Conservation (phyloP, 2,329 filamentous ascomycete species). For the Hyphodiscus sp. region DNA sequence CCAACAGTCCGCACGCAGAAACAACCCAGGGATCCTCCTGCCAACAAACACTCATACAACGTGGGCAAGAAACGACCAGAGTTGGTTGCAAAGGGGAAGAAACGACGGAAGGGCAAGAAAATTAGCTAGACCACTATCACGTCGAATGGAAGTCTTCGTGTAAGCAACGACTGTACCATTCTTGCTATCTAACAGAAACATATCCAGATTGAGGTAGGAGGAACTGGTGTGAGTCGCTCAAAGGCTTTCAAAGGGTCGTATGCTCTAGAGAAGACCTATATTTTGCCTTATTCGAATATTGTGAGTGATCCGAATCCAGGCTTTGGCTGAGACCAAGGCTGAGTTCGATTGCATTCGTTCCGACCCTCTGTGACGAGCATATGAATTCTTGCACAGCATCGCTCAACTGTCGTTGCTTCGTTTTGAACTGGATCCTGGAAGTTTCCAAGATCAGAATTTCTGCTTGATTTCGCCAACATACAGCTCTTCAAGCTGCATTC, state of each 20-base stretch:
- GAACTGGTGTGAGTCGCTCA: too few relatives aligned
- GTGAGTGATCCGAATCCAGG: too few relatives aligned
- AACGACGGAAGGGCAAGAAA: conserved; percentile 18
- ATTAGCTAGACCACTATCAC: background rate
- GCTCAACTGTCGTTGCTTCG: too few relatives aligned
- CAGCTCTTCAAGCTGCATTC: background rate
- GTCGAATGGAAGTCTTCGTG: background rate
- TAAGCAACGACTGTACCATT: background rate
- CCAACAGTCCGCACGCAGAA: background rate
- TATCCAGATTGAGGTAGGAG: too few relatives aligned
- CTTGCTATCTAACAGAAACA: background rate
- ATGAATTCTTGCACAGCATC: too few relatives aligned
- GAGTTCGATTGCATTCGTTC: too few relatives aligned
- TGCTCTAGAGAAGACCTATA: too few relatives aligned
- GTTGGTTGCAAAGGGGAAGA: conserved; percentile 15
- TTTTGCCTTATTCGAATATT: too few relatives aligned
- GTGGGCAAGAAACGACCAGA: conserved; percentile 9
- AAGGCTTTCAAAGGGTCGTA: too few relatives aligned
- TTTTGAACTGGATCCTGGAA: background rate
- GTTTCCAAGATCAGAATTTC: background rate
- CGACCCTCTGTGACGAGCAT: too few relatives aligned
- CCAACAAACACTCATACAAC: conserved; percentile 9
- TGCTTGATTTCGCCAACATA: background rate
- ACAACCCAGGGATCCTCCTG: background rate
- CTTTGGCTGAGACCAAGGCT: too few relatives aligned